A percentile compares a stretch with the other conserved stretches of the same genome.
Conservation (phyloP, 352 stramenopile species). For the Globisporangium nagaii region DNA sequence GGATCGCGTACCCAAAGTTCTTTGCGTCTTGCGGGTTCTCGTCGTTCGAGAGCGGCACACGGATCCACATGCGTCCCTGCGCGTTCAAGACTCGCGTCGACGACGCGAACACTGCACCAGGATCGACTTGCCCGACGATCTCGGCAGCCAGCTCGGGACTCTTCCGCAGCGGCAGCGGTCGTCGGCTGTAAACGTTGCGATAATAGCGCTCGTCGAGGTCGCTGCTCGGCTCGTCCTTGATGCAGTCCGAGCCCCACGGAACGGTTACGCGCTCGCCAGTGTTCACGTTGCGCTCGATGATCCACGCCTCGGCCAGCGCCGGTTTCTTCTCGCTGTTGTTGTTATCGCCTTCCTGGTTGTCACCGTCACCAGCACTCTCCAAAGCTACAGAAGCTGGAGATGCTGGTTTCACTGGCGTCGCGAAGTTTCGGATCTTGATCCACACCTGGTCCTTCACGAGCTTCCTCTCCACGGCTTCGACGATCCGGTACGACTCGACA, state of each 20-base stretch:
- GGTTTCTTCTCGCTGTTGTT: conserved; percentile 2
- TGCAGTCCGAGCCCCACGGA: conserved; percentile 38
- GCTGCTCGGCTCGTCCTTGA: conserved; percentile 20
- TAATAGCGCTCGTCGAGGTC: conserved; percentile 61
- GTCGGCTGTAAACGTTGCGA: conserved; percentile 57
- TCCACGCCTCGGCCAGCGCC: conserved; percentile 36
- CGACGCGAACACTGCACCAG: conserved; percentile 49
- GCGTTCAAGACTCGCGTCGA: conserved; percentile 46
- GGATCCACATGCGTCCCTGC: conserved; percentile 62
- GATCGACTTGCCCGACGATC: conserved; percentile 47
- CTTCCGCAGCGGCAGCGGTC: conserved; percentile 46
- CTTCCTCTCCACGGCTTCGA: conserved; percentile 54
- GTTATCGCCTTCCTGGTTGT: conserved; percentile 15
- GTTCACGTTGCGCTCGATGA: conserved; percentile 74
- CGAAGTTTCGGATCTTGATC: conserved; percentile 35
- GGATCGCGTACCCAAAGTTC: conserved; percentile 64
- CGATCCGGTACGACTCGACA: conserved; percentile 50
- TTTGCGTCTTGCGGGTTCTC: conserved; percentile 32
- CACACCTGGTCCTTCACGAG: conserved; percentile 73
- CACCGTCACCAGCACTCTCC: neutral
- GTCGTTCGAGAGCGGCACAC: conserved; percentile 30
- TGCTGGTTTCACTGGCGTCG: conserved; percentile 7
- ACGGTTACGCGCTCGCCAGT: conserved; percentile 56
- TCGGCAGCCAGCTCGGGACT: conserved; percentile 38
- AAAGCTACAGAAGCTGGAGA: neutral